phyloP scores from a whole-genome alignment of 176 grass and related monocot genomes.

The Juncus effusus region DNA sequence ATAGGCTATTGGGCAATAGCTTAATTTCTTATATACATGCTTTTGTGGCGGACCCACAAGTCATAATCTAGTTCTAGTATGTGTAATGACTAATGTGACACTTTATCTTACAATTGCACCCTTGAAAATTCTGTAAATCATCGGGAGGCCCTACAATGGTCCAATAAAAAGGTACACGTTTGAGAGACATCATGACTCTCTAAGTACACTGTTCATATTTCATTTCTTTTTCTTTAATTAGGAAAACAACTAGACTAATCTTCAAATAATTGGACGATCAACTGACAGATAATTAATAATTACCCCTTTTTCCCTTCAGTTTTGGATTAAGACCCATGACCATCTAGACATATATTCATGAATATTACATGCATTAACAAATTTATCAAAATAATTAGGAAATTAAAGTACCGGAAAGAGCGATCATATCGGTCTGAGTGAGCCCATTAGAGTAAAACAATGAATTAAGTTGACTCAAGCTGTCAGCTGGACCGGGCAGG shows the following conservation, averaged over 20 bases:
- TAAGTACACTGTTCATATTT: background rate
- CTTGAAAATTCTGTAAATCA: too few relatives aligned
- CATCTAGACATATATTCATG: background rate
- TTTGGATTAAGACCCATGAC: slow-evolving; percentile 2
- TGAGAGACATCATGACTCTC: too few relatives aligned
- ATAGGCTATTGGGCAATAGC: too few relatives aligned
- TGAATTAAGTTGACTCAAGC: slow-evolving; percentile 61
- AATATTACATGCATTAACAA: background rate
- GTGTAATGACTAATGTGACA: too few relatives aligned
- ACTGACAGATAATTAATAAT: slow-evolving; percentile 10
- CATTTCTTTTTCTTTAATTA: background rate
- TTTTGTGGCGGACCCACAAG: too few relatives aligned
- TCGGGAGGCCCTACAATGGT: too few relatives aligned
- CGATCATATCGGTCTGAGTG: slow-evolving; percentile 84
- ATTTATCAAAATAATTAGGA: background rate
- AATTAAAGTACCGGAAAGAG: slow-evolving; percentile 49
- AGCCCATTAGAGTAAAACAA: slow-evolving; percentile 71
- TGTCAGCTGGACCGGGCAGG: slow-evolving; percentile 48
- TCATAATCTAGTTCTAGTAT: too few relatives aligned
- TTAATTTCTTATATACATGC: too few relatives aligned
- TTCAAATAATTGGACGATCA: slow-evolving; percentile 21
- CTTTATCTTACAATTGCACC: too few relatives aligned
- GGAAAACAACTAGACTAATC: slow-evolving; percentile 12
- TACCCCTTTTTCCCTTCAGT: background rate
- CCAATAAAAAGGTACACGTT: too few relatives aligned